Evolutionary conservation across 2,329 filamentous ascomycete genomes (phyloP), one percentile per base, ranked within the genome.

Genomic region (Juglanconis oblonga): DNA sequence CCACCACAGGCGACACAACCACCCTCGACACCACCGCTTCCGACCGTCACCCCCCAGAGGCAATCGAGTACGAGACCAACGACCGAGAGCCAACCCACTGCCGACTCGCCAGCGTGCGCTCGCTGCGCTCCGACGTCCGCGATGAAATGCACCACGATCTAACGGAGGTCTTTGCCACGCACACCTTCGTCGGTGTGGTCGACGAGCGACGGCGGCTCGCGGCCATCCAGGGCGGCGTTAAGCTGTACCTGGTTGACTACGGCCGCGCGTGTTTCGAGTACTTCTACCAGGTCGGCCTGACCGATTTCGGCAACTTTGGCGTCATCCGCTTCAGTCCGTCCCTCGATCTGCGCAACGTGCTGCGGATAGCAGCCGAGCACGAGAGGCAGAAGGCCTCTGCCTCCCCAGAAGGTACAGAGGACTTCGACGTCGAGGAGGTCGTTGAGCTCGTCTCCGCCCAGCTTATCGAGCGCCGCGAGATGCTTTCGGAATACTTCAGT

Each of bases 281-380:
- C 72, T 96, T 98, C 73, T 99, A 99, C 76, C 95, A 99, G 75
- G 77, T 98, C 24, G 94, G 92, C 0, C 82, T 99, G 40, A 96
- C 92, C 0, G 92, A 99, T 70, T 99, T 99, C 74, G 92, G 90
- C 1, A 99, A 99, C 71, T 97, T 97, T 69, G 95, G 95, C 3
- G 74, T 81, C 29, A 92, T 99, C 61, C 86, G 85, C 10, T 92
- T 99, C 68, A 84, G 87, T 52, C 90, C 92, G 2, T 83, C 92
- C 0, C 81, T 97, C 1, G 80, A 86, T 60, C 76, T 99, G 5
- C 77, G 80, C 4, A 85, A 90, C 59, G 74, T 98, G 5, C 80
- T 99, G 13, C 76, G 78, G 11, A 83, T 96, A 47, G 94, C 87
- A 1, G 91, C 87, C 1, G 84, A 90, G 50, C 78, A 86, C 36